Conservation (phyloP, 148 eudicot species). For the Rhododendron ovatum region DNA sequence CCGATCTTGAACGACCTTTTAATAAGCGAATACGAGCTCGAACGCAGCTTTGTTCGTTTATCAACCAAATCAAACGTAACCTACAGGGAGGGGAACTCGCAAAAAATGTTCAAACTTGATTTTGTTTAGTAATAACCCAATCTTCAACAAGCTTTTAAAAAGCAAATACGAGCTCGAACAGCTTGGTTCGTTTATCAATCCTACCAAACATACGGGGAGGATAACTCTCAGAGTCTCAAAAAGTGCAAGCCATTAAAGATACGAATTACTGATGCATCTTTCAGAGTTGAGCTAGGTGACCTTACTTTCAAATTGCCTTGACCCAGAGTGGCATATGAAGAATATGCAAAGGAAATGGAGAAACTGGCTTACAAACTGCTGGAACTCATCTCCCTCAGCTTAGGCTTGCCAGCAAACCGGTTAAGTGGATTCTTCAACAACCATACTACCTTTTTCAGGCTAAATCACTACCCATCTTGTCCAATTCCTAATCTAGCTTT, state of each 20-base stretch:
- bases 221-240: too few species aligned
- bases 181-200: too few species aligned
- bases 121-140: too few species aligned
- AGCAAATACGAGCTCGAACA: background rate
- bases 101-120: too few species aligned
- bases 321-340: constrained; percentile 55
- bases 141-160: background rate
- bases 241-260: background rate
- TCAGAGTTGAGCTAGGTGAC: background rate
- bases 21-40: too few species aligned
- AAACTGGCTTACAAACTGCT: constrained; percentile 42
- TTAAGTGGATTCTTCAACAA: constrained; percentile 39
- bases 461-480: constrained; percentile 70
- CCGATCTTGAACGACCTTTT: too few species aligned
- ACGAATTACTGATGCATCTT: background rate
- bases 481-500: constrained; percentile 59
- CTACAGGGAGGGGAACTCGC: too few species aligned
- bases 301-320: background rate
- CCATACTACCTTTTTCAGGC: constrained; percentile 44
- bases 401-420: constrained; percentile 36
- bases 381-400: constrained; percentile 62
- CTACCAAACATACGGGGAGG: background rate
- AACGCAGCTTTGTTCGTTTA: too few species aligned
- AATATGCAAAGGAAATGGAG: constrained; percentile 47
- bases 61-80: too few species aligned